Evolutionary conservation across 371 early-diverging fungal genomes (phyloP).

Genomic region (Mucor saturninus): DNA sequence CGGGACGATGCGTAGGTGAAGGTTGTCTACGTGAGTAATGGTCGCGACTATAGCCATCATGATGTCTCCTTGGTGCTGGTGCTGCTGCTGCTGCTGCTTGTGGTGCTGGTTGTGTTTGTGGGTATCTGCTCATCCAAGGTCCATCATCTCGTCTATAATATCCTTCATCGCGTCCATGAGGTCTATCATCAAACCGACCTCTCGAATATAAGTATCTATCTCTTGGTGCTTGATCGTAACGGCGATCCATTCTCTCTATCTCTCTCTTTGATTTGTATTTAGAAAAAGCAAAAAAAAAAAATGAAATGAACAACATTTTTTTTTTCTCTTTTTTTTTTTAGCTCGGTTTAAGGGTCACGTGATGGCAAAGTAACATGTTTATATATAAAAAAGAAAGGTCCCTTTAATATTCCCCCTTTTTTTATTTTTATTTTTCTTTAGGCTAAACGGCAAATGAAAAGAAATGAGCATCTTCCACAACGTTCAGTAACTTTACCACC

Average conservation of each 20-base stretch:
- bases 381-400: not conserved
- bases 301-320: no score
- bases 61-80: not conserved
- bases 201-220: not conserved
- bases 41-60: no score
- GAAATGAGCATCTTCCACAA: slow-evolving; percentile 3
- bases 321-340: no score
- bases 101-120: no score
- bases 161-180: slow-evolving; percentile 4
- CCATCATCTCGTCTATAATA: slow-evolving; percentile 6
- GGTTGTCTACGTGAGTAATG: no score
- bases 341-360: not conserved
- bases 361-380: not conserved
- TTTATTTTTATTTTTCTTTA: not conserved
- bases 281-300: no score
- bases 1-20: no score
- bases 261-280: no score
- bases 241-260: slow-evolving; percentile 9
- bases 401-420: not conserved
- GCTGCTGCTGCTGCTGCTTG: no score
- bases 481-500: slow-evolving; percentile 11
- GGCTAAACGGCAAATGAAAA: slow-evolving; percentile 7
- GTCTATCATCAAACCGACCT: not conserved
- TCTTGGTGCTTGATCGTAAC: slow-evolving; percentile 12
- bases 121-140: not conserved